Percentiles rank a stretch among this genome's conserved stretches.
Conservation (phyloP, 2,329 filamentous ascomycete species). For the Tolypocladium tropicale region DNA sequence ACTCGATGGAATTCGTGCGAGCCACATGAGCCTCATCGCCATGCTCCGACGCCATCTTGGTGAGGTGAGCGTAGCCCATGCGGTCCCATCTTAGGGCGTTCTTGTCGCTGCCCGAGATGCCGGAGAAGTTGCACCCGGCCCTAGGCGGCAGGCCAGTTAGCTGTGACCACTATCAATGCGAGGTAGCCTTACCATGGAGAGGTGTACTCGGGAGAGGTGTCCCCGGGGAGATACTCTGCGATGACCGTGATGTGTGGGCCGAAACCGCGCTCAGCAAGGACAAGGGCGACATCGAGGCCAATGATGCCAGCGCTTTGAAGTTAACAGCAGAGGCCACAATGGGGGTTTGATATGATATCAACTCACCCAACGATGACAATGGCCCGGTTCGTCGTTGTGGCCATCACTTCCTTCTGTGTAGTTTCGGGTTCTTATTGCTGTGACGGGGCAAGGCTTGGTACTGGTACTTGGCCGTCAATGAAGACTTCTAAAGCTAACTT, state of each 20-base stretch:
- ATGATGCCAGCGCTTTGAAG: constrained; percentile 25
- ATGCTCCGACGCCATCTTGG: constrained; percentile 17
- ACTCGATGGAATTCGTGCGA: constrained; percentile 26
- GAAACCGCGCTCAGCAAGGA: constrained; percentile 23
- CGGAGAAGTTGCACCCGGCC: constrained; percentile 34
- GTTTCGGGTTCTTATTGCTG: background rate
- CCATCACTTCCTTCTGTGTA: background rate
- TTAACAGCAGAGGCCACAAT: background rate
- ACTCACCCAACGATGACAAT: constrained; percentile 15
- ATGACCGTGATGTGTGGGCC: constrained; percentile 22
- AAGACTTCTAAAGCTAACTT: too few relatives aligned
- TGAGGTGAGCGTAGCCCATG: constrained; percentile 26
- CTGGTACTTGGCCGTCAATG: too few relatives aligned
- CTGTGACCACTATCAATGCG: too few relatives aligned
- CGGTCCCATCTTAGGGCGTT: constrained; percentile 32
- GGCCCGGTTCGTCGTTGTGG: constrained; percentile 1
- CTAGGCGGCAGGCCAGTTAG: constrained; percentile 7
- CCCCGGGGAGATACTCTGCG: constrained; percentile 29
- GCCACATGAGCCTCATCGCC: constrained; percentile 22
- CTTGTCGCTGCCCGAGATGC: constrained; percentile 28
- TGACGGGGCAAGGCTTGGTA: background rate
- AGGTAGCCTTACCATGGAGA: constrained; percentile 24
- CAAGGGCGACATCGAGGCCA: constrained; percentile 26
- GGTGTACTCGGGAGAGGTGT: constrained; percentile 26
- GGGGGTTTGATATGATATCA: background rate